Percentiles rank a stretch among this genome's conserved stretches.
Conservation (phyloP, 495 filamentous ascomycete species). For the Trichocladium uniseriatum region DNA sequence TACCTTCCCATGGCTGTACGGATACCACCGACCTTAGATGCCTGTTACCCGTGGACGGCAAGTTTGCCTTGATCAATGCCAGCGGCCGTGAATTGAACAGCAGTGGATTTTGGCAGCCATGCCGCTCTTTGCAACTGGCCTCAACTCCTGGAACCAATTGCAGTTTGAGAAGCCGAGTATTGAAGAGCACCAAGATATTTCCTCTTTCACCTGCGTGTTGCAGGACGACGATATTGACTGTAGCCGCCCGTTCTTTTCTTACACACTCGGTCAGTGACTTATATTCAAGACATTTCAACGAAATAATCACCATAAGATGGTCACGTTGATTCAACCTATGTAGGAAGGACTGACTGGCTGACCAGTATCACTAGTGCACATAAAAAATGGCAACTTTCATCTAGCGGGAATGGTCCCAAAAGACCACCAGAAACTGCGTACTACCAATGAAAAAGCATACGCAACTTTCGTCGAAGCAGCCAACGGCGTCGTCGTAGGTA, state of each 20-base stretch:
- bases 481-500: constrained; percentile 20
- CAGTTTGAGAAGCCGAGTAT: constrained; percentile 18
- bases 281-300: too few species aligned
- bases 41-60: too few species aligned
- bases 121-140: constrained; percentile 43
- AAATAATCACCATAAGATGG: too few species aligned
- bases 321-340: too few species aligned
- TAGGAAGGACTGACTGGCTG: too few species aligned
- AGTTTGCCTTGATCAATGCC: too few species aligned
- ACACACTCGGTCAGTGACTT: constrained; percentile 31
- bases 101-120: constrained; percentile 12
- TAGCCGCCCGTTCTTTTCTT: constrained; percentile 25
- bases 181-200: constrained; percentile 32
- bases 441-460: not conserved
- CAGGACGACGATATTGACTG: constrained; percentile 23
- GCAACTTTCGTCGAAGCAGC: constrained; percentile 17
- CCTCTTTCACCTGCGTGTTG: constrained; percentile 30
- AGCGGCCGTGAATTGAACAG: not conserved
- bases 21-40: too few species aligned
- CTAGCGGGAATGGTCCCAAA: constrained; percentile 13
- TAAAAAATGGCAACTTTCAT: not conserved
- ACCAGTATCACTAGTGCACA: too few species aligned
- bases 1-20: too few species aligned
- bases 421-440: constrained; percentile 6
- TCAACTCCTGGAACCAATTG: constrained; percentile 45